These are phyloP conservation scores for Mariannaea elegans DNA, from an alignment of 2,329 filamentous ascomycete species.

Conservation along the genomic window DNA sequence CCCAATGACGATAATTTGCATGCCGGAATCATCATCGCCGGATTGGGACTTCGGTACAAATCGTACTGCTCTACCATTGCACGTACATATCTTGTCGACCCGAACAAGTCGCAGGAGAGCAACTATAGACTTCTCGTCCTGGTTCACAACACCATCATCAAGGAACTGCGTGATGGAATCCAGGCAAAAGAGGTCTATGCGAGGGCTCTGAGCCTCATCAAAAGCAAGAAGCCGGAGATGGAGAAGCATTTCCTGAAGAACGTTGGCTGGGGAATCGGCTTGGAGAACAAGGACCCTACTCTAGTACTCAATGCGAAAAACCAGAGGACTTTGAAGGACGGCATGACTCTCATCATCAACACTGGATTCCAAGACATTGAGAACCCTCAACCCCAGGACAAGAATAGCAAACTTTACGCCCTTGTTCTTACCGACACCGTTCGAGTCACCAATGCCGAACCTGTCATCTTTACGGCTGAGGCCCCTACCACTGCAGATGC, in stretches of 20 bases:
- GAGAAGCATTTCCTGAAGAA: conserved; percentile 96
- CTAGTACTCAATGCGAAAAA: conserved; percentile 91
- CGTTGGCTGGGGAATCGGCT: conserved; percentile 89
- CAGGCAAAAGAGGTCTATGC: conserved; percentile 89
- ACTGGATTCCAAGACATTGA: conserved; percentile 91
- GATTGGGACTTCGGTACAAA: conserved; percentile 92
- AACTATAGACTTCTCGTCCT: conserved; percentile 90
- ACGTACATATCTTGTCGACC: conserved; percentile 94
- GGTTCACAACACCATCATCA: conserved; percentile 89
- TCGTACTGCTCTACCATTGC: conserved; percentile 94
- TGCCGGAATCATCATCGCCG: conserved; percentile 91
- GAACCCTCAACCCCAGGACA: conserved; percentile 87
- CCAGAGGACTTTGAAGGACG: conserved; percentile 82
- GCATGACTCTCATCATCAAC: conserved; percentile 94
- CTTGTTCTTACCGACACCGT: conserved; percentile 93
- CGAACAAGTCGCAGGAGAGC: conserved; percentile 93
- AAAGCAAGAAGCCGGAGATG: conserved; percentile 90
- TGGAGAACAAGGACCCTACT: conserved; percentile 87
- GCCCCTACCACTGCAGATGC: conserved; percentile 91
- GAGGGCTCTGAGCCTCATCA: conserved; percentile 83
- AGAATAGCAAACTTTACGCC: conserved; percentile 88
- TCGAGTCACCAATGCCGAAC: conserved; percentile 80
- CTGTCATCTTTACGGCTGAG: conserved; percentile 92
- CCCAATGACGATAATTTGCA: conserved; percentile 86
- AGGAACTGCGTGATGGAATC: conserved; percentile 88